Evolutionary conservation across 1,139 yeast species (phyloP), one percentile per base, ranked within the genome.

Genomic region (Spencermartinsiella ligniputridi): DNA sequence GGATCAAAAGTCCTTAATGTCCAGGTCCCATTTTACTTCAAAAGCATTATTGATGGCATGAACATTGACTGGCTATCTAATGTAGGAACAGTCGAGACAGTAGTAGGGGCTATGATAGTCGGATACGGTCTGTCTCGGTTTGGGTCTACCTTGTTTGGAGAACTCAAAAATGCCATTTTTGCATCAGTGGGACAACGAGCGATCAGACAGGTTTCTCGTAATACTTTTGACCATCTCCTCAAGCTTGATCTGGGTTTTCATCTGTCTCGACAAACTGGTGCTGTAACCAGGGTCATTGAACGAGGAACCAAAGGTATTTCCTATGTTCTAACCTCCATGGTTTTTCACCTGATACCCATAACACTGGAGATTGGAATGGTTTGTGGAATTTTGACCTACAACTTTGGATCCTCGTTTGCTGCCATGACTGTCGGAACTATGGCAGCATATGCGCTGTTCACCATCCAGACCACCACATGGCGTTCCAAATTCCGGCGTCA

Each of bases 221-320:
- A 85, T 59, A 90, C 97, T 0, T 92, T 92, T 63, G 74, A 71
- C 40, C 97, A 90, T 64, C 70, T 92, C 47, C 73, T 92, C 62
- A 81, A 80, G 55, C 74, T 92, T 67, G 99, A 92, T 66, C 70
- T 90, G 42, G 87, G 89, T 16, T 92, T 92, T 75, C 98, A 92
- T 64, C 68, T 92, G 42, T 76, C 94, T 6, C 74, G 90, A 55
- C 97, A 94, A 63, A 94, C 98, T 0, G 99, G 99, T 54, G 97
- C 96, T 0, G 68, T 92, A 38, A 92, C 97, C 0, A 72, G 98
- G 50, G 97, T 98, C 1, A 92, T 92, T 57, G 99, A 92, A 60
- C 74, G 98, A 55, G 99, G 99, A 62, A 92, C 97, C 1, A 92
- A 92, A 57, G 98, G 99, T 67, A 92, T 92, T 43, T 83, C 95